Base-by-base conservation (phyloP, 1,284 basidiomycete species). In the Leccinum pachyderme region DNA sequence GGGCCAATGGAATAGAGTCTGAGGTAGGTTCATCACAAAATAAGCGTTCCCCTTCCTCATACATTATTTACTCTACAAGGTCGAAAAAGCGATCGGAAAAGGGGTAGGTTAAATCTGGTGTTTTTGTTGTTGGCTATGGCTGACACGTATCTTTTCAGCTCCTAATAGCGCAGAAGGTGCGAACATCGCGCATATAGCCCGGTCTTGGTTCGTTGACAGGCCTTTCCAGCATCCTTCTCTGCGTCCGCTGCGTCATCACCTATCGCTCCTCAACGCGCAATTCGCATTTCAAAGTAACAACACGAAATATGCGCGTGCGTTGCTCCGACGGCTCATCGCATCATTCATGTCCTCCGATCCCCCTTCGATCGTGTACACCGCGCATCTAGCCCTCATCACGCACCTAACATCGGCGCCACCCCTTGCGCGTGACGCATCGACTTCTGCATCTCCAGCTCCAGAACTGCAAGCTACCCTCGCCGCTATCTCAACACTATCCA, bases 151-250 rank as follows among this genome's bases (percentile, higher is more conserved):
- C 11, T n/a, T 45, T 46, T 13, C 9, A 88, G 86, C 74, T 84
- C 4, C 71, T 84, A 22, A 77, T 89, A 50, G 75, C 84, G 0
- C 81, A 84, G 66, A 86, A 84, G 71, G 84, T 84, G 62, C 18
- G 69, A 60, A 2, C 27, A 5, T 1, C 7, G 9, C 39, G 43
- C 51, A 64, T 57, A 63, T 46, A 57, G 11, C 6, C 43, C 28
- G 24, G 7, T 47, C 29, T 12, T 18, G 27, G 15, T 25, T 61
- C 18, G 51, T 37, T 67, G 39, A 63, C 22, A 9, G 4, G 4
- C 8, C 24, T 39, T 28, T 32, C 12, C 2, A 86, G 82, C 82
- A 86, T 60, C 83, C 87, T 2, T 78, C 84, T 8, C 73, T 89
- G 9, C 75, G 80, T 49, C 68, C 76, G 15, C 84, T 84, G 63